phyloP scores from a whole-genome alignment of 768 basidiomycete species.

The Kondoa malvinella region DNA sequence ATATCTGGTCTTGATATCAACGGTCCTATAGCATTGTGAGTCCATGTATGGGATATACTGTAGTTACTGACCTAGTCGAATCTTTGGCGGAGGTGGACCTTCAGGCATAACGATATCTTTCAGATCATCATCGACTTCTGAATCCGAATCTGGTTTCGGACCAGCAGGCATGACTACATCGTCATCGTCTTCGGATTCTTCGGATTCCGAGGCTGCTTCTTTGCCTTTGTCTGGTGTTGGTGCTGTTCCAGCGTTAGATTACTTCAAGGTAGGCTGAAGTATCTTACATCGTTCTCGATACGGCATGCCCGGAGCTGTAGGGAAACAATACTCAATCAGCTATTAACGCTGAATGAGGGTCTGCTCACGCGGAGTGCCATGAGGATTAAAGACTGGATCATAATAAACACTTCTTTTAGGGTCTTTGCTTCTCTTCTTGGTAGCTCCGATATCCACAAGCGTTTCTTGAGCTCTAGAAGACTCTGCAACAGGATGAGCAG shows the following conservation, averaged over 20 bases:
- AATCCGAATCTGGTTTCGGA: constrained; percentile 39
- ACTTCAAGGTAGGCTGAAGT: background rate
- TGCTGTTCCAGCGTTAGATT: constrained; percentile 1
- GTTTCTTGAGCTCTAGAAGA: constrained; percentile 8
- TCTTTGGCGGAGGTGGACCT: constrained; percentile 32
- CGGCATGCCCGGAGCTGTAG: constrained; percentile 77
- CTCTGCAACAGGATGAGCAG: background rate
- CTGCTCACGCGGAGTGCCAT: constrained; percentile 47
- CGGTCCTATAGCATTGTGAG: constrained; percentile 7
- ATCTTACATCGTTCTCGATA: constrained; percentile 67
- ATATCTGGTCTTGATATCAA: constrained; percentile 7
- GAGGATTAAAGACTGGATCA: constrained; percentile 82
- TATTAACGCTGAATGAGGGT: background rate
- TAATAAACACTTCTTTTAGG: constrained; percentile 59
- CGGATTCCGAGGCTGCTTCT: constrained; percentile 9
- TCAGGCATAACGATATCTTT: constrained; percentile 33
- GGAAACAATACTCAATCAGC: constrained; percentile 9
- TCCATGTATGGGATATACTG: constrained; percentile 11
- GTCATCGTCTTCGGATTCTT: constrained; percentile 41
- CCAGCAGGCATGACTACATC: constrained; percentile 80
- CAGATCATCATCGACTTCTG: constrained; percentile 25
- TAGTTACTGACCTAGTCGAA: constrained; percentile 8
- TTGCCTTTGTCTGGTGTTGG: constrained; percentile 33
- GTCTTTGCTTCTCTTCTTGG: constrained; percentile 28
- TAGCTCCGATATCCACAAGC: constrained; percentile 32